Percentiles rank a stretch among this genome's conserved stretches.
Evolutionary conservation across 2,329 filamentous ascomycete genomes (phyloP).

Genomic region (Didymella pinodella): DNA sequence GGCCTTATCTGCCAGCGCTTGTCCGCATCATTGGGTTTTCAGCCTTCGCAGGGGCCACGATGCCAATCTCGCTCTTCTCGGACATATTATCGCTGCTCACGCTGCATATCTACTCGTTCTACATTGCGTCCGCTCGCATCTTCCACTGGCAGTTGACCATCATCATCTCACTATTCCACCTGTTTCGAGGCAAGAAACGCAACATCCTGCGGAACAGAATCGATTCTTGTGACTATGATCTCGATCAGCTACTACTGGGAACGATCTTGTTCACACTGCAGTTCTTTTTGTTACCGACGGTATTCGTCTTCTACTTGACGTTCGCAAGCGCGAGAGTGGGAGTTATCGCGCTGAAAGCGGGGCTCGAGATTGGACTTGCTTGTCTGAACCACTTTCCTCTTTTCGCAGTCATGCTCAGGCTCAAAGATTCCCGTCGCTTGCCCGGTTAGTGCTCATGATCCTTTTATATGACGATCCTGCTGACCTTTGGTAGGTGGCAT

Average conservation of each 20-base stretch:
- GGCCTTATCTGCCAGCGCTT: slow-evolving; percentile 81
- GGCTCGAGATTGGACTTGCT: slow-evolving; percentile 88
- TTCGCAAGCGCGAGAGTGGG: slow-evolving; percentile 94
- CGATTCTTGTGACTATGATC: slow-evolving; percentile 97
- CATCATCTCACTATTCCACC: slow-evolving; percentile 95
- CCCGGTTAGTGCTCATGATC: slow-evolving; percentile 66
- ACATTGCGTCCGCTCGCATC: slow-evolving; percentile 93
- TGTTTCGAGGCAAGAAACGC: slow-evolving; percentile 97
- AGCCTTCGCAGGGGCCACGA: slow-evolving; percentile 92
- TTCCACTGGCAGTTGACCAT: slow-evolving; percentile 99
- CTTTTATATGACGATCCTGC: background rate
- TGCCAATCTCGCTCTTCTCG: slow-evolving; percentile 95
- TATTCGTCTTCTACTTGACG: slow-evolving; percentile 95
- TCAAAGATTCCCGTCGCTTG: slow-evolving; percentile 90
- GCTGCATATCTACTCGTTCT: slow-evolving; percentile 97
- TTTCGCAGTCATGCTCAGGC: slow-evolving; percentile 92
- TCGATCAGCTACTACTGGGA: slow-evolving; percentile 93
- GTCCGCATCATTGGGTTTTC: slow-evolving; percentile 95
- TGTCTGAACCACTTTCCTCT: slow-evolving; percentile 97
- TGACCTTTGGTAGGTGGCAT: slow-evolving; percentile 67
- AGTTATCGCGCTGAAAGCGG: slow-evolving; percentile 91
- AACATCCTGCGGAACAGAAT: slow-evolving; percentile 97
- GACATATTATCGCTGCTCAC: slow-evolving; percentile 91
- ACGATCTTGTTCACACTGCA: slow-evolving; percentile 96
- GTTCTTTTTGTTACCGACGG: slow-evolving; percentile 92